These are phyloP conservation scores for Gastrolobium bilobum DNA, from an alignment of 306 rosid species.

Conservation along the genomic window DNA sequence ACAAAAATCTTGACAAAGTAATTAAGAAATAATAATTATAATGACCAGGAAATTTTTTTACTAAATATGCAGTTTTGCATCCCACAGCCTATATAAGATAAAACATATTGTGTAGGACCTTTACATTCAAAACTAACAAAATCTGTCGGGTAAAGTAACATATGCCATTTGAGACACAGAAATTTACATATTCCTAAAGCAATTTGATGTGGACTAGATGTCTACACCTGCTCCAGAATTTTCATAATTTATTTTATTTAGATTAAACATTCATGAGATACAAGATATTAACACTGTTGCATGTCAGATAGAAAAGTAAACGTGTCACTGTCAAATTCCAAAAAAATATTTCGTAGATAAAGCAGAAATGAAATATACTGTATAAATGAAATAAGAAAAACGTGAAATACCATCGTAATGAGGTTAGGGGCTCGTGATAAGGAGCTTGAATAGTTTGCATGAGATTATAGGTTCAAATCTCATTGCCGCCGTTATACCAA, in stretches of 20 bases:
- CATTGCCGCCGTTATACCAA: not conserved
- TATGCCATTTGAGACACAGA: conserved; percentile 13
- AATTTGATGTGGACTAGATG: not conserved
- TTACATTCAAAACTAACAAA: conserved; percentile 26
- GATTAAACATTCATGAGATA: not conserved
- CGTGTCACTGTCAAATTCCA: not conserved
- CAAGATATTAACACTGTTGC: not conserved
- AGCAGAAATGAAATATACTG: not conserved
- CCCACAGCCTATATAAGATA: no score
- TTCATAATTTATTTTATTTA: not conserved
- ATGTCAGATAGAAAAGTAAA: conserved; percentile 13
- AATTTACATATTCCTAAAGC: conserved; percentile 11
- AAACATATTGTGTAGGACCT: no score
- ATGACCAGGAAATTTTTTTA: not conserved
- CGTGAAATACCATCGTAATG: no score
- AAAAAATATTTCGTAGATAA: not conserved
- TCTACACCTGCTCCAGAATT: not conserved
- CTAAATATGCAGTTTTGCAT: no score
- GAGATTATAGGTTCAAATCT: not conserved
- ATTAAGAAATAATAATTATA: not conserved
- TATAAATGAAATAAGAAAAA: not conserved
- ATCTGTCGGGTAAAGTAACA: not conserved
- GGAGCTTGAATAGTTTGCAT: not conserved
- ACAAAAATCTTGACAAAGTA: not conserved
- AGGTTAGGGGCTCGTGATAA: not conserved